Conservation (phyloP, 768 basidiomycete species). For the Suillus occidentalis region DNA sequence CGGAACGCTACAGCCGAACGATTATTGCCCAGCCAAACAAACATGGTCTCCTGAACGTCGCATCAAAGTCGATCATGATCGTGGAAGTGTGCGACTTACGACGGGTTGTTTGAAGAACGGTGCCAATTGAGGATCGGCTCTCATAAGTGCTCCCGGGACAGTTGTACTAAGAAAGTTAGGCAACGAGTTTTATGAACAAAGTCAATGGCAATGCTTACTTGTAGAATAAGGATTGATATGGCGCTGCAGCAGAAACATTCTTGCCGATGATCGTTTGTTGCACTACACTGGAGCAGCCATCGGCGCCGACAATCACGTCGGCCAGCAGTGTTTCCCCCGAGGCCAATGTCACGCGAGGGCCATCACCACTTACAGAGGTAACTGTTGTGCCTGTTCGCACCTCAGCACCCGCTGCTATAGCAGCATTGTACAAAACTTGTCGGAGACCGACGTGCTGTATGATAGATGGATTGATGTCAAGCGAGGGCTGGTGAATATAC, state of each 20-base stretch:
- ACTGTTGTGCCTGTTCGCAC: conserved; percentile 44
- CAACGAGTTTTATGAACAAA: background rate
- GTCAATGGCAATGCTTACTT: conserved; percentile 33
- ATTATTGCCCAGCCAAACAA: conserved; percentile 24
- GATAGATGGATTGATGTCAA: conserved; percentile 3
- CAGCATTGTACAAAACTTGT: conserved; percentile 45
- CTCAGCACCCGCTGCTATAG: conserved; percentile 46
- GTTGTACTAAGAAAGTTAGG: conserved; percentile 33
- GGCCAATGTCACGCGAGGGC: conserved; percentile 36
- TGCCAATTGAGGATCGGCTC: conserved; percentile 40
- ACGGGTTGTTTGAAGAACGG: conserved; percentile 25
- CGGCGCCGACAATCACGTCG: conserved; percentile 62
- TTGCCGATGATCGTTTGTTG: conserved; percentile 33
- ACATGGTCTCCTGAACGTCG: conserved; percentile 11
- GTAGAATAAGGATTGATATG: conserved; percentile 40
- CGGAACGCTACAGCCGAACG: conserved; percentile 22
- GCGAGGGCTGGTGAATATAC: conserved; percentile 15
- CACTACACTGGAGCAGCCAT: conserved; percentile 51
- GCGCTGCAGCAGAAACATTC: conserved; percentile 27
- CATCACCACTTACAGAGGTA: conserved; percentile 30
- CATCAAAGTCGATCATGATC: too few relatives aligned
- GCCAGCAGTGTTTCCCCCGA: conserved; percentile 44
- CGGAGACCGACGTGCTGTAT: conserved; percentile 54
- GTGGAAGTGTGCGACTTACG: conserved; percentile 14
- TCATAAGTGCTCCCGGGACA: conserved; percentile 40